Evolutionary conservation across 2,329 filamentous ascomycete genomes (phyloP).

Genomic region (Nigrospora sphaerica): DNA sequence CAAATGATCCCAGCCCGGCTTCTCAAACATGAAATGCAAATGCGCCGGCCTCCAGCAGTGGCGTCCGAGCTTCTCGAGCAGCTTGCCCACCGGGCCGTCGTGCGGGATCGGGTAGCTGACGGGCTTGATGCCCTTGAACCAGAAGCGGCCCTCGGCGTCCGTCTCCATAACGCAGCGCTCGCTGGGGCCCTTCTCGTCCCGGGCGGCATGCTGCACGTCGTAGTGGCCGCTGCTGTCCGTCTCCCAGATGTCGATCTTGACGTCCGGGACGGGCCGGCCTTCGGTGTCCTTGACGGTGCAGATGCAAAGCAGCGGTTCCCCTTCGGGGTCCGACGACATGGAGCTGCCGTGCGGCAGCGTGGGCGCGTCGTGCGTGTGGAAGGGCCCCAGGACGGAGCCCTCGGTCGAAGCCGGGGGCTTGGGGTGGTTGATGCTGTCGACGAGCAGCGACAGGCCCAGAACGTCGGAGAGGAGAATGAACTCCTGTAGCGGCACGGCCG

Average conservation of each 20-base stretch:
- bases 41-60: constrained; percentile 73
- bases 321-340: constrained; percentile 63
- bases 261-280: constrained; percentile 55
- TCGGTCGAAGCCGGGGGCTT: constrained; percentile 66
- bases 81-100: constrained; percentile 73
- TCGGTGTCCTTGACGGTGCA: constrained; percentile 62
- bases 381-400: constrained; percentile 74
- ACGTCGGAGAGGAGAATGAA: constrained; percentile 79
- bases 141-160: constrained; percentile 68
- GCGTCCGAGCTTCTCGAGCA: constrained; percentile 59
- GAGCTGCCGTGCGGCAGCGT: constrained; percentile 44
- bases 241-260: constrained; percentile 79
- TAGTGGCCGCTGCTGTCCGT: constrained; percentile 76
- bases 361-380: constrained; percentile 74
- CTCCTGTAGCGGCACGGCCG: constrained; percentile 38
- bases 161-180: constrained; percentile 65
- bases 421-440: constrained; percentile 79
- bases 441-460: constrained; percentile 70
- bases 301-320: constrained; percentile 64
- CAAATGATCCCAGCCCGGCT: constrained; percentile 69
- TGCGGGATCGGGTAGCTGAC: constrained; percentile 81
- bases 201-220: constrained; percentile 68
- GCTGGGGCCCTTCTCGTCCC: constrained; percentile 50
- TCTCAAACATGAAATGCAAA: constrained; percentile 86
- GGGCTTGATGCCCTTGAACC: constrained; percentile 78